A percentile compares a stretch with the other conserved stretches of the same genome.
Conservation (phyloP, 192 early-diverging fungal species). For the Linderina pennispora region DNA sequence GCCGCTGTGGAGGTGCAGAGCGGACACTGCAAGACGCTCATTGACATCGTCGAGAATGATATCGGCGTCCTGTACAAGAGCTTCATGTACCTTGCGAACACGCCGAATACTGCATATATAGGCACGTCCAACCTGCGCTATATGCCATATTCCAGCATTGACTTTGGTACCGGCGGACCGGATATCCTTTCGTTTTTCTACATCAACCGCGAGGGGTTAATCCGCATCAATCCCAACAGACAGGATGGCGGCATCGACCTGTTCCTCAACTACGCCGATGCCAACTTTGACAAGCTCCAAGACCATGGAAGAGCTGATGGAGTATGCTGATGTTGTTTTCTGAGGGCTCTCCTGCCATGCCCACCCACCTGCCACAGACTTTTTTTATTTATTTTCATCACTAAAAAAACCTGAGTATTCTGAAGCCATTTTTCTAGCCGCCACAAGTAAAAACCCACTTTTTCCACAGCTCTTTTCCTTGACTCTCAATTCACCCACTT, state of each 20-base stretch:
- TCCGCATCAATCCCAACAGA: constrained; percentile 18
- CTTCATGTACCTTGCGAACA: constrained; percentile 22
- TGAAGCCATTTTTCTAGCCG: too few species aligned
- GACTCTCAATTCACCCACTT: too few species aligned
- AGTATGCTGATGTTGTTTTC: constrained; percentile 28
- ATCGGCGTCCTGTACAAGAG: constrained; percentile 28
- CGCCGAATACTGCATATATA: constrained; percentile 19
- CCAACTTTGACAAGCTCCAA: constrained; percentile 16
- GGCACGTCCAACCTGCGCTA: constrained; percentile 28
- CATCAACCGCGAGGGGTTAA: constrained; percentile 28
- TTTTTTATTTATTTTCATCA: too few species aligned
- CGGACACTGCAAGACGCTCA: constrained; percentile 24
- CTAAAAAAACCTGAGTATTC: too few species aligned
- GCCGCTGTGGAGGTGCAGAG: constrained; percentile 9
- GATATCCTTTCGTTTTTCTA: constrained; percentile 23
- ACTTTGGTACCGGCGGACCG: constrained; percentile 36
- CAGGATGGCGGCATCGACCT: constrained; percentile 40
- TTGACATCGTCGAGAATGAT: constrained; percentile 25
- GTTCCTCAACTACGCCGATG: constrained; percentile 25
- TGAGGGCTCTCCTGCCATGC: too few species aligned
- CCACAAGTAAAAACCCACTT: too few species aligned
- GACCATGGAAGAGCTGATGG: constrained; percentile 7
- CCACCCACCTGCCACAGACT: too few species aligned
- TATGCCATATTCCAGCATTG: constrained; percentile 23
- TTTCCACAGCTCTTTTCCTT: too few species aligned